Base-by-base conservation (phyloP, 2,329 filamentous ascomycete genomes). In the Endothia cerciana region DNA sequence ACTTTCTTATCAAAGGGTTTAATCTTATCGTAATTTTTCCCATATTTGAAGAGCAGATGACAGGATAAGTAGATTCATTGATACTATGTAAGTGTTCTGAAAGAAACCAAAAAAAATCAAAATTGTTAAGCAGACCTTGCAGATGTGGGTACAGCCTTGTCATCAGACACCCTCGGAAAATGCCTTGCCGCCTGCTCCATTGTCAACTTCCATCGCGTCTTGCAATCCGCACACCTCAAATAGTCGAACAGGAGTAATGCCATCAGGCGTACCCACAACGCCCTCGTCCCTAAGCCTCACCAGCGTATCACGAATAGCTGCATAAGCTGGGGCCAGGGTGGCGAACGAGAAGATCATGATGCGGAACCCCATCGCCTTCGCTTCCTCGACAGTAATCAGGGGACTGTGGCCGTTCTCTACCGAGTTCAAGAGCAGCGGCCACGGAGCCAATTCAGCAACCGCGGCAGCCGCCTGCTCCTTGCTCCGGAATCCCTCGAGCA, bases 261-360 rank as follows among this genome's bases (percentile, higher is more conserved):
- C 65, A 8, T 64, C 60, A 65, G 81, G 75, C 60, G 80, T 77
- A 65, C 77, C 77, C 1, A 80, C 78, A 47, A 76, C 79, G 0
- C 79, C 79, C 15, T 73, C 71, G 43, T 71, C 69, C 75, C 80
- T 81, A 19, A 84, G 69, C 22, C 72, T 69, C 28, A 74, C 66
- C 19, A 80, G 70, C 3, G 74, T 78, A 28, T 77, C 76, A 45
- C 73, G 74, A 19, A 83, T 80, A 5, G 79, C 80, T 10, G 74
- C 68, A 62, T 81, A 81, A 0, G 80, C 83, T 5, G 83, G 81
- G 15, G 78, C 82, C 49, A 87, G 73, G 0, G 81, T 77, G 8
- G 80, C 75, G 59, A 81, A 81, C 4, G 85, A 85, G 71, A 84
- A 86, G 64, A 89, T 89, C 57, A 87, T 83, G 65, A 89, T 79